Conservation (phyloP, 2,329 filamentous ascomycete species). For the Claviceps purpurea region DNA sequence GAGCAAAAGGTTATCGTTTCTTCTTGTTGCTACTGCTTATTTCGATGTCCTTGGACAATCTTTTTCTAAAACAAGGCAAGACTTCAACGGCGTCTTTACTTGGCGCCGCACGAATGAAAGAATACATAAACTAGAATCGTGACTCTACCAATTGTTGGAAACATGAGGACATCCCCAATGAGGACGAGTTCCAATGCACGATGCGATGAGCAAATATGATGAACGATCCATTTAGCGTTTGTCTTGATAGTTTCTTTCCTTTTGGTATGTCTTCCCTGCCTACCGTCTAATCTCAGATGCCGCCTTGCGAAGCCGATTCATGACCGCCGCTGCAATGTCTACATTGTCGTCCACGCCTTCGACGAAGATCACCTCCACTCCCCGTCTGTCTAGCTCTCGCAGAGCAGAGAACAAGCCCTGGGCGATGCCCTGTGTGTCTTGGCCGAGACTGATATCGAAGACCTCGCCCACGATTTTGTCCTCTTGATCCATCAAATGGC, state of each 20-base stretch:
- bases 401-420: conserved; percentile 79
- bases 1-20: neutral
- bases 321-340: conserved; percentile 74
- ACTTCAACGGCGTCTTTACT: neutral
- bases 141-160: neutral
- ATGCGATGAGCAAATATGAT: neutral
- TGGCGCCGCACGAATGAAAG: conserved; percentile 16
- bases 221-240: neutral
- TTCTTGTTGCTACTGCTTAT: neutral
- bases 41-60: neutral
- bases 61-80: neutral
- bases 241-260: neutral
- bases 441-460: conserved; percentile 63
- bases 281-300: conserved; percentile 46
- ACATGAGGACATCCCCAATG: neutral
- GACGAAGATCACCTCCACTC: conserved; percentile 75
- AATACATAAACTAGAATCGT: conserved; percentile 1
- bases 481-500: conserved; percentile 22
- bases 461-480: conserved; percentile 26
- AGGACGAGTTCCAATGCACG: neutral
- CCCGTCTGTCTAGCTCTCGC: conserved; percentile 66
- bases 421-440: conserved; percentile 60
- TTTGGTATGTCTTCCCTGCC: too few relatives aligned
- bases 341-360: conserved; percentile 73
- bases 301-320: conserved; percentile 72